Evolutionary conservation across 106 monocot genomes (phyloP).

Genomic region (Apostasia ramifera): DNA sequence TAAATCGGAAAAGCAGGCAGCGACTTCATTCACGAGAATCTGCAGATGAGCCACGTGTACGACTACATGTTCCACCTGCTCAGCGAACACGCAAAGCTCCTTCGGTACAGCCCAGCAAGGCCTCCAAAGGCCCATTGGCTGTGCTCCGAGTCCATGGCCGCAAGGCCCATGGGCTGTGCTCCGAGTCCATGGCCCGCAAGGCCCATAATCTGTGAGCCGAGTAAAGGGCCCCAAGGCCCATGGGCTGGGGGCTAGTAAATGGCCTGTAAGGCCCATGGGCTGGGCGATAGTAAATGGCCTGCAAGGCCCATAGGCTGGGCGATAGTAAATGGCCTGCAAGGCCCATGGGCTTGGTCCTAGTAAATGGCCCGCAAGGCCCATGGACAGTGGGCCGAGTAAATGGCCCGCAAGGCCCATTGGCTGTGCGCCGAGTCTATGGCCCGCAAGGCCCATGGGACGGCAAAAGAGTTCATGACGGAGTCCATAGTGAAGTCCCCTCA

Average conservation of each 20-base stretch:
- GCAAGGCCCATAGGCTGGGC: constrained; percentile 19
- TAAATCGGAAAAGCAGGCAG: constrained; percentile 48
- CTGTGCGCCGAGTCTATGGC: constrained; percentile 47
- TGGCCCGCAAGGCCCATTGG: constrained; percentile 1
- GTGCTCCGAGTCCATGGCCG: too few species aligned
- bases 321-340: constrained; percentile 23
- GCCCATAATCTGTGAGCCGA: too few species aligned
- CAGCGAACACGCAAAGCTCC: constrained; percentile 56
- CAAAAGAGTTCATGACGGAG: constrained; percentile 37
- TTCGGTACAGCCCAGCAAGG: constrained; percentile 31
- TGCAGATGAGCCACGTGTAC: constrained; percentile 56
- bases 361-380: too few species aligned
- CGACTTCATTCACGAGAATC: constrained; percentile 34
- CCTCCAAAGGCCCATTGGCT: constrained; percentile 13
- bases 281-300: too few species aligned
- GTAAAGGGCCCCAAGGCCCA: neutral
- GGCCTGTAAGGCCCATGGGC: constrained; percentile 12
- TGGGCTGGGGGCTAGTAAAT: constrained; percentile 29
- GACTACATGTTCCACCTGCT: constrained; percentile 79
- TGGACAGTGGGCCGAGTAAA: too few species aligned
- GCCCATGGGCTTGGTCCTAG: too few species aligned
- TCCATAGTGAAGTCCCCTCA: constrained; percentile 27
- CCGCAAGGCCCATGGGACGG: constrained; percentile 23
- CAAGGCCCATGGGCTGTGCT: constrained; percentile 20
- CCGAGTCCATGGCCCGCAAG: constrained; percentile 40